Percentiles rank a stretch among this genome's conserved stretches.
Evolutionary conservation across 306 rosid species (phyloP).

Genomic region (Mucuna pruriens): DNA sequence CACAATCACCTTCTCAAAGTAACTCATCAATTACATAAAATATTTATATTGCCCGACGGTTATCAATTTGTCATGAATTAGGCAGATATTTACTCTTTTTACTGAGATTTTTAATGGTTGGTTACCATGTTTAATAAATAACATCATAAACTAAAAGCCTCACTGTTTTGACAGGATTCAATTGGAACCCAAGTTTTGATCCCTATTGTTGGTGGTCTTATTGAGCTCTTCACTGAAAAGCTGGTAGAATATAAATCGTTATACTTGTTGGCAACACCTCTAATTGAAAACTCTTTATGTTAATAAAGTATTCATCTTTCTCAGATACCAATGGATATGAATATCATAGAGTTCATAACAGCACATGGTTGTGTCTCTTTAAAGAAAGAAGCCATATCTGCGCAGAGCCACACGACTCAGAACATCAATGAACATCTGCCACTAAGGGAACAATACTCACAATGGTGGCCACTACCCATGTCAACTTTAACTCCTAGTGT

Average conservation of each 20-base stretch:
- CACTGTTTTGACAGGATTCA: slow-evolving; percentile 51
- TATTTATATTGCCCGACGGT: background rate
- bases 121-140: background rate
- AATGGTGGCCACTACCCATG: slow-evolving; percentile 27
- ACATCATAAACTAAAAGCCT: slow-evolving; percentile 18
- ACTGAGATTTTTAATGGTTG: background rate
- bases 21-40: background rate
- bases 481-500: slow-evolving; percentile 40
- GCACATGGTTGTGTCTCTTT: slow-evolving; percentile 49
- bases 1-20: slow-evolving; percentile 5
- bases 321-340: slow-evolving; percentile 66
- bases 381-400: slow-evolving; percentile 50
- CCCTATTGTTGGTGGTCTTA: slow-evolving; percentile 71
- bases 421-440: slow-evolving; percentile 42
- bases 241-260: slow-evolving; percentile 49
- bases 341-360: slow-evolving; percentile 56
- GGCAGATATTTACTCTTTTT: background rate
- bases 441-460: slow-evolving; percentile 30
- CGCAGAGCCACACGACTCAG: slow-evolving; percentile 25
- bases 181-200: slow-evolving; percentile 73
- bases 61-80: background rate
- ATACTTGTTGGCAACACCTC: background rate
- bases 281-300: slow-evolving; percentile 11
- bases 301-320: slow-evolving; percentile 27
- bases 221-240: slow-evolving; percentile 72